A percentile compares a stretch with the other conserved stretches of the same genome.
Conservation (phyloP, 2,329 filamentous ascomycete genomes). For the Scleromitrula shiraiana region DNA sequence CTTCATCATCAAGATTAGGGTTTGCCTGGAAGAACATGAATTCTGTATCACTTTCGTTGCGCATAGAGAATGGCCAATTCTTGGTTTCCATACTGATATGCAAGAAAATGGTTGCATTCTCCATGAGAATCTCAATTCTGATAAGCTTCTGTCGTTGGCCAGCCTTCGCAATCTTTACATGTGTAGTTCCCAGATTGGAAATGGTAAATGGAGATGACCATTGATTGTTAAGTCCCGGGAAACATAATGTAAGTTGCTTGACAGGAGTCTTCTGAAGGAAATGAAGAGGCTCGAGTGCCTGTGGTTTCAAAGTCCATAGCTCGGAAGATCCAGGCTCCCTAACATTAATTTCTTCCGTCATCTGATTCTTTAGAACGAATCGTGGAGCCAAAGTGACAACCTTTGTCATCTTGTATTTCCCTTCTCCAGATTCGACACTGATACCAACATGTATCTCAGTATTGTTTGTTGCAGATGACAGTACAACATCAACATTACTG, state of each 20-base stretch:
- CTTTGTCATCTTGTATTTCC: constrained; percentile 97
- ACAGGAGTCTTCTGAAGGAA: constrained; percentile 76
- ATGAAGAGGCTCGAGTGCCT: constrained; percentile 78
- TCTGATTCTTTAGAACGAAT: constrained; percentile 89
- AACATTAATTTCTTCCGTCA: constrained; percentile 80
- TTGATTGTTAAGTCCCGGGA: constrained; percentile 88
- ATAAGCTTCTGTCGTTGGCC: constrained; percentile 85
- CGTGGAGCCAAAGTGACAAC: constrained; percentile 87
- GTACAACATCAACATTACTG: constrained; percentile 78
- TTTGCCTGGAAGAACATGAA: constrained; percentile 96
- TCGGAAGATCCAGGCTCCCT: constrained; percentile 88
- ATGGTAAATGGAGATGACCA: constrained; percentile 99
- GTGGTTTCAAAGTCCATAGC: constrained; percentile 66
- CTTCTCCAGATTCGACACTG: constrained; percentile 80
- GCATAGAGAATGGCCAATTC: constrained; percentile 97
- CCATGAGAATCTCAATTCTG: constrained; percentile 82
- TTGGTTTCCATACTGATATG: constrained; percentile 85
- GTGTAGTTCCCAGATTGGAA: constrained; percentile 82
- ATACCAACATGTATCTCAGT: constrained; percentile 89
- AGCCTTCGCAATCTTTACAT: constrained; percentile 87
- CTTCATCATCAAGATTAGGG: constrained; percentile 87
- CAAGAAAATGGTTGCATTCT: constrained; percentile 87
- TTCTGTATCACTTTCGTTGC: constrained; percentile 94
- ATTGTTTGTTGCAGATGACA: constrained; percentile 60
- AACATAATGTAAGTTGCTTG: constrained; percentile 89